A percentile compares a stretch with the other conserved stretches of the same genome.
Evolutionary conservation across 1,284 basidiomycete species (phyloP).

Genomic region (Cryptococcus floricola): DNA sequence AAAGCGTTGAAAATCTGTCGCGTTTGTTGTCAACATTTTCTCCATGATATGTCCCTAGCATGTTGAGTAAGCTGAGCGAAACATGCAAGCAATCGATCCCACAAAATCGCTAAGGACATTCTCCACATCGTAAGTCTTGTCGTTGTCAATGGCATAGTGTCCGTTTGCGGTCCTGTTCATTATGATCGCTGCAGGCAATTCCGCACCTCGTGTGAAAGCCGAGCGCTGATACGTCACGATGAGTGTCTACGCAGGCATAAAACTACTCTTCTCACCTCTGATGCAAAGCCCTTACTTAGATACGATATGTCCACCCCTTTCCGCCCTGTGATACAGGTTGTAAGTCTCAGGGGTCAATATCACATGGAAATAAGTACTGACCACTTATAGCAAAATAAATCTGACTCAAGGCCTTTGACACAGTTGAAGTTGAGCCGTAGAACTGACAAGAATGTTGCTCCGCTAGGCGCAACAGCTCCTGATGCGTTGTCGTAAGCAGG

Average conservation of each 20-base stretch:
- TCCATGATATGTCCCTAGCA: conserved; percentile 79
- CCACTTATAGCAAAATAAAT: conserved; percentile 73
- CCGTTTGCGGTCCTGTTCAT: conserved; percentile 59
- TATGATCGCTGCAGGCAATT: conserved; percentile 69
- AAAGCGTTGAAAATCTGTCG: conserved; percentile 63
- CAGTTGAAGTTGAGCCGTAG: conserved; percentile 86
- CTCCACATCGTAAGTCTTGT: conserved; percentile 55
- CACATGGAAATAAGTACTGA: conserved; percentile 13
- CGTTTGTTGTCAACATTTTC: conserved; percentile 72
- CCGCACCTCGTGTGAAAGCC: conserved; percentile 74
- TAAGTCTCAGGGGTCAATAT: background rate
- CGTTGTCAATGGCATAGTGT: conserved; percentile 75
- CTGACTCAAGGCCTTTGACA: conserved; percentile 78
- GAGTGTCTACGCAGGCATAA: background rate
- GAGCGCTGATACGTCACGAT: conserved; percentile 51
- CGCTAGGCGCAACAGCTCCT: conserved; percentile 68
- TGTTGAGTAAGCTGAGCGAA: background rate
- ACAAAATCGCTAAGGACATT: conserved; percentile 81
- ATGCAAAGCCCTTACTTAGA: conserved; percentile 59
- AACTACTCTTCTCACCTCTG: conserved; percentile 55
- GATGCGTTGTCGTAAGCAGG: background rate
- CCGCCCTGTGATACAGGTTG: conserved; percentile 52
- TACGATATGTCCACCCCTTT: conserved; percentile 59
- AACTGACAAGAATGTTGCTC: conserved; percentile 57
- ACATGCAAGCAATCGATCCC: conserved; percentile 24